Base-by-base conservation (phyloP, 73 alveolate genomes). In the Durusdinium trenchii region DNA sequence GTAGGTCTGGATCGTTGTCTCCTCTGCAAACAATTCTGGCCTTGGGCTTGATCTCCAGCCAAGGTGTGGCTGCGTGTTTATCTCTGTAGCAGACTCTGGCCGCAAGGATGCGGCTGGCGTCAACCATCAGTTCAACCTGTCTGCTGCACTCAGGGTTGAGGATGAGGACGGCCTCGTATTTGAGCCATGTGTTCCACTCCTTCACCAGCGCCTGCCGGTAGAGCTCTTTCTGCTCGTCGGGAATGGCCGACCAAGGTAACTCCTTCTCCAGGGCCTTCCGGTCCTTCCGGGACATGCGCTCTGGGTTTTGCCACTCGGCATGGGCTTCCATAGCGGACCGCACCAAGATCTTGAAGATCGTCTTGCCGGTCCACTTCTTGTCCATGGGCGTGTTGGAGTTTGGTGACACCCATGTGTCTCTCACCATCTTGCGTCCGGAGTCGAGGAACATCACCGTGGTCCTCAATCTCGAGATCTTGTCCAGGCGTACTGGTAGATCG, bases 1-100 rank as follows among this genome's bases (percentile, higher is more conserved):
- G 32, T 0, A 89, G 46, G 40, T 89, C 86, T 1, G 95, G 96
- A 50, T 89, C 96, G 4, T 40, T 9, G 69, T 62, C 83, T 46
- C 96, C 96, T 62, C 85, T 50, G 51, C 83, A 28, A 7, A 89
- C 96, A 2, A 89, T 18, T 20, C 96, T 40, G 20, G 96, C 96
- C 96, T 89, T 89, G 40, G 42, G 52, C 86, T 60, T 64, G 60
- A 62, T 1, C 26, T 67, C 83, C 47, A 86, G 45, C 83, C 82
- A 54, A 3, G 95, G 95, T 30, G 6, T 23, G 35, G 86, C 86
- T 0, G 87, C 97, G 35, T 91, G 64, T 76, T 64, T 91, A 48
- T 92, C 73, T 30, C 91, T 30, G 79, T 92, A 92, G 64, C 91
- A 69, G 9, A 92, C 98, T 20, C 98, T 28, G 4, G 91, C 40